A percentile compares a stretch with the other conserved stretches of the same genome.
phyloP scores from a whole-genome alignment of 495 filamentous ascomycete genomes.

The Copromyces sp. region DNA sequence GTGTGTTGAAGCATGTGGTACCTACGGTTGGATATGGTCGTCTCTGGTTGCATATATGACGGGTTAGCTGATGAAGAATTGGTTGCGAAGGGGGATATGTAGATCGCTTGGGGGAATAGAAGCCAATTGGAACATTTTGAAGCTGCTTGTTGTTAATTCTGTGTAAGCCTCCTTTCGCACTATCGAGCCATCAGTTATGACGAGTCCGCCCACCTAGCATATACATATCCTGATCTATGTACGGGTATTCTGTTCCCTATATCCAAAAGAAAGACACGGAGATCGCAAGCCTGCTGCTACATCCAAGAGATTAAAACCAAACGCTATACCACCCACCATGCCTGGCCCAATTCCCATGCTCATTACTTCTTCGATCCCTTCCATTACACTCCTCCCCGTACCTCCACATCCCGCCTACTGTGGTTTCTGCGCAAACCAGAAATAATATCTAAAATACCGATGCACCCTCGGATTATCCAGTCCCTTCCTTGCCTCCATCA shows the following conservation, averaged over 20 bases:
- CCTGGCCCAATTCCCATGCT: not conserved
- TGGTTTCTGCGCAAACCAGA: conserved; percentile 32
- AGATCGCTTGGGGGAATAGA: no score
- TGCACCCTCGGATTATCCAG: conserved; percentile 22
- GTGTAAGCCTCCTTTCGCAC: no score
- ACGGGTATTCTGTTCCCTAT: not conserved
- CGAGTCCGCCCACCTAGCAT: not conserved
- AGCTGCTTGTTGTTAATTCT: no score
- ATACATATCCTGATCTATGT: not conserved
- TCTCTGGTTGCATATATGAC: no score
- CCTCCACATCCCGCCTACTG: not conserved
- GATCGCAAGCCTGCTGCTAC: not conserved
- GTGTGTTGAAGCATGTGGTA: no score
- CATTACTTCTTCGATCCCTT: not conserved
- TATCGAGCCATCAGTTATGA: not conserved
- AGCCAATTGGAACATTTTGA: no score
- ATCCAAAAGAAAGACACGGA: not conserved
- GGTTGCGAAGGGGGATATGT: no score
- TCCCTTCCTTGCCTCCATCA: conserved; percentile 19
- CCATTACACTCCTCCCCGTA: not conserved
- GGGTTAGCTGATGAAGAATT: no score
- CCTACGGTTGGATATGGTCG: no score
- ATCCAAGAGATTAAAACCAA: not conserved
- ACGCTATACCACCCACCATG: not conserved
- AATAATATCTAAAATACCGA: conserved; percentile 29